These are phyloP conservation scores for Ceratobasidium theobromae DNA, from an alignment of 1,284 basidiomycete genomes.

Conservation along the genomic window DNA sequence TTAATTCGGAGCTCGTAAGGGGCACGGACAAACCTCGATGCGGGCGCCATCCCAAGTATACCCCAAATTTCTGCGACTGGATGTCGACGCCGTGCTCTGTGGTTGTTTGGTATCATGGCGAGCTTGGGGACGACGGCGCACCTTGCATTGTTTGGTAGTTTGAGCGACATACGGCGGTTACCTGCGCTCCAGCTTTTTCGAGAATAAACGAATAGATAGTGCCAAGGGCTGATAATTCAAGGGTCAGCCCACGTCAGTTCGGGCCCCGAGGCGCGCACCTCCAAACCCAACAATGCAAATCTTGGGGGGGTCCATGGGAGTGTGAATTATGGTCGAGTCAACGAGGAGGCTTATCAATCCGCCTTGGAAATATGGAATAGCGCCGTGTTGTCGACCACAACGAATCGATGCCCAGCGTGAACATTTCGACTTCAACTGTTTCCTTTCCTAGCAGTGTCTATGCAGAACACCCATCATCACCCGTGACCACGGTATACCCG, in stretches of 20 bases:
- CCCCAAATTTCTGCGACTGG: slow-evolving; percentile 42
- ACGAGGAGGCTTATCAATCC: background rate
- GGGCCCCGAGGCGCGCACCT: slow-evolving; percentile 26
- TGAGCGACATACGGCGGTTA: slow-evolving; percentile 46
- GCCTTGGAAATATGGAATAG: no score
- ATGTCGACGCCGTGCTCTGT: slow-evolving; percentile 44
- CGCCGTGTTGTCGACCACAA: no score
- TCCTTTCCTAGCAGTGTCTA: slow-evolving; percentile 21
- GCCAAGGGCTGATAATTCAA: slow-evolving; percentile 41
- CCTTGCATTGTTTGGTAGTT: slow-evolving; percentile 42
- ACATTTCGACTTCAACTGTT: slow-evolving; percentile 20
- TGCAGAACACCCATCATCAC: slow-evolving; percentile 6
- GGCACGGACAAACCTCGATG: slow-evolving; percentile 41
- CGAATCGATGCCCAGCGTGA: no score
- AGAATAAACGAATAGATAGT: slow-evolving; percentile 43
- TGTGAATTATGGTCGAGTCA: background rate
- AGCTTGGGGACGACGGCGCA: no score
- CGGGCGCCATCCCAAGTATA: slow-evolving; percentile 42
- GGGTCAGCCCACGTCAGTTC: background rate
- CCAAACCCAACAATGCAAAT: slow-evolving; percentile 39
- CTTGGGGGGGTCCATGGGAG: slow-evolving; percentile 14
- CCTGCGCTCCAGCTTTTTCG: slow-evolving; percentile 40
- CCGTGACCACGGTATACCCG: slow-evolving; percentile 10
- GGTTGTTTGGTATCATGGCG: no score
- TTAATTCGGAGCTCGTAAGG: background rate